Conservation (phyloP, 108 stramenopile species). For the Skeletonema tropicum region DNA sequence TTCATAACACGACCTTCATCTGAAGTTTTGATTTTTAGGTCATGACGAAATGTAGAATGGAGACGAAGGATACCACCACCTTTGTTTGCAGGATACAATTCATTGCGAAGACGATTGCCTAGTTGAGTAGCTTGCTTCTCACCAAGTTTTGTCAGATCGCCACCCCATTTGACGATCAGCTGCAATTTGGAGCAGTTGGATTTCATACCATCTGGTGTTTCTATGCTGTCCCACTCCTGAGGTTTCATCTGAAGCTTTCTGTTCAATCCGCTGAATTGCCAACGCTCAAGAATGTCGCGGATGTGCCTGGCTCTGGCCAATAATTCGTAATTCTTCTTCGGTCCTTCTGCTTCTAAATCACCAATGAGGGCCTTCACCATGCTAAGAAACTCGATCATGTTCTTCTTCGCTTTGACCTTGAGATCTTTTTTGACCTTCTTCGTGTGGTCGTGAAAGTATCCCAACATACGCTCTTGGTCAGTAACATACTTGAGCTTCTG, state of each 20-base stretch:
- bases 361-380: conserved; percentile 75
- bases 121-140: conserved; percentile 92
- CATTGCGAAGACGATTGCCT: conserved; percentile 88
- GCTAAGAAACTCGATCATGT: conserved; percentile 88
- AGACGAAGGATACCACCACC: conserved; percentile 95
- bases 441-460: conserved; percentile 77
- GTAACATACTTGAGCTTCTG: conserved; percentile 98
- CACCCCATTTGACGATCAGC: conserved; percentile 99
- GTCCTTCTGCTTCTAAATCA: conserved; percentile 47
- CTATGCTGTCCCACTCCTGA: conserved; percentile 68
- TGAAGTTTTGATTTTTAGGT: conserved; percentile 96
- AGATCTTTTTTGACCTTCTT: conserved; percentile 86
- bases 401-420: conserved; percentile 91
- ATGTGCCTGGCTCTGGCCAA: conserved; percentile 79
- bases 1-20: conserved; percentile 99
- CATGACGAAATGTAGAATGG: conserved; percentile 98
- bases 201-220: conserved; percentile 47
- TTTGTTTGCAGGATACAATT: conserved; percentile 77
- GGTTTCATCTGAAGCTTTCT: conserved; percentile 99
- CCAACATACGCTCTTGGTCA: conserved; percentile 72
- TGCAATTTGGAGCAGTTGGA: conserved; percentile 74
- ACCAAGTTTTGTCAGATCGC: conserved; percentile 94
- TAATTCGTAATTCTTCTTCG: conserved; percentile 58
- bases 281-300: conserved; percentile 89
- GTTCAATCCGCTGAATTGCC: conserved; percentile 95